Conservation (phyloP, 768 basidiomycete genomes). For the Tubosaeta sp. region DNA sequence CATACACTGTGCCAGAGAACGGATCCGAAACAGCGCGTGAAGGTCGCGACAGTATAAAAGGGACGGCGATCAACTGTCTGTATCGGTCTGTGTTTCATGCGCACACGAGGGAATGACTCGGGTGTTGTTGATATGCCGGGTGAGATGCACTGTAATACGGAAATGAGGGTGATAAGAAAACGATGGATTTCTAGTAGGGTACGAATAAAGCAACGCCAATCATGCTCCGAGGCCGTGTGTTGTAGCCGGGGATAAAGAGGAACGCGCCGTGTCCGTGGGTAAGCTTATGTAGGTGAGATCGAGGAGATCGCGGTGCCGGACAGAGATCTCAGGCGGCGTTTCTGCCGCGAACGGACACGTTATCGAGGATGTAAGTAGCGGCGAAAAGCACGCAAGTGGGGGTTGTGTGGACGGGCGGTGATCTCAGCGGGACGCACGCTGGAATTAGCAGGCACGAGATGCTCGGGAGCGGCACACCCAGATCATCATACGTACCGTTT, state of each 20-base stretch:
- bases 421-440: conserved; percentile 3
- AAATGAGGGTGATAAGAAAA: conserved; percentile 24
- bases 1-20: too few species aligned
- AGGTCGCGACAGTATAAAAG: not conserved
- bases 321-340: conserved; percentile 21
- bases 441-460: conserved; percentile 1
- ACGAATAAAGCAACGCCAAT: conserved; percentile 21
- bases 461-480: not conserved
- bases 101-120: conserved; percentile 16
- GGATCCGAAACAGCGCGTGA: conserved; percentile 17
- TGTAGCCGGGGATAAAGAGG: conserved; percentile 19
- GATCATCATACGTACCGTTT: conserved; percentile 8
- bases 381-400: conserved; percentile 2
- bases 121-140: conserved; percentile 3
- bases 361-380: conserved; percentile 1
- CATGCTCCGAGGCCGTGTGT: not conserved
- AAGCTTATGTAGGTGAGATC: not conserved
- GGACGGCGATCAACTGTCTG: conserved; percentile 29
- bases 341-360: conserved; percentile 6
- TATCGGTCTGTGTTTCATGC: conserved; percentile 10
- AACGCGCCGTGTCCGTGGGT: not conserved
- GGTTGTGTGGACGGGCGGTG: conserved; percentile 1
- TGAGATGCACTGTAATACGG: conserved; percentile 4
- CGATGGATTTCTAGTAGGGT: not conserved
- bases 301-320: conserved; percentile 3